phyloP scores from a whole-genome alignment of 2,329 filamentous ascomycete genomes.

The Ambrosiella xylebori region DNA sequence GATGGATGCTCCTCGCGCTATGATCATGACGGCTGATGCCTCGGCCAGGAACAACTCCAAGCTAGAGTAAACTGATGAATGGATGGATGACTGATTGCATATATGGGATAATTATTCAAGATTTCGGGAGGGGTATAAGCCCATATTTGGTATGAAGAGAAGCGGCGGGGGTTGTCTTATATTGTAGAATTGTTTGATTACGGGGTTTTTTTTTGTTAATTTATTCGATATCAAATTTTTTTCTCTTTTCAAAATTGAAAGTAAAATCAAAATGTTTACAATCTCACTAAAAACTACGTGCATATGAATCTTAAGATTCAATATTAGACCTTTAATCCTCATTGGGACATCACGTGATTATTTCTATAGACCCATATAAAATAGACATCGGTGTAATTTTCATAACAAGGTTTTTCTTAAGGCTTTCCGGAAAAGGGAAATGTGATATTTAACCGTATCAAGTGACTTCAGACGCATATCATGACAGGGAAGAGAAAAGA shows the following conservation, averaged over 20 bases:
- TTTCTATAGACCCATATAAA: too few relatives aligned
- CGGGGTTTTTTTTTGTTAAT: neutral
- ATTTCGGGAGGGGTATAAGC: neutral
- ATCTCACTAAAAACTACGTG: neutral
- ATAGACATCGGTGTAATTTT: too few relatives aligned
- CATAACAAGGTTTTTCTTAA: neutral
- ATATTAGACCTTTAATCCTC: neutral
- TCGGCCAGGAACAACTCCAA: conserved; percentile 50
- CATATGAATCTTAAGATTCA: conserved; percentile 1
- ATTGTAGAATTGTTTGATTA: neutral
- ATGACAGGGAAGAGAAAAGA: conserved; percentile 13
- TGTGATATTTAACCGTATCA: neutral
- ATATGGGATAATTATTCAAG: too few relatives aligned
- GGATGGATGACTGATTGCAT: too few relatives aligned
- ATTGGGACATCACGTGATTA: too few relatives aligned
- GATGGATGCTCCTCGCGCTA: conserved; percentile 55
- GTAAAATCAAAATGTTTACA: too few relatives aligned
- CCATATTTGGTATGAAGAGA: neutral
- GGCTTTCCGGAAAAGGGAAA: neutral
- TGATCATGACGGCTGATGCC: conserved; percentile 54
- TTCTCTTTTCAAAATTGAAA: neutral
- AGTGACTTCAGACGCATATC: neutral
- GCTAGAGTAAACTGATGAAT: conserved; percentile 16
- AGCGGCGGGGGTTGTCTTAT: neutral
- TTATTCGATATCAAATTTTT: neutral